A percentile compares a stretch with the other conserved stretches of the same genome.
phyloP scores from a whole-genome alignment of 2,329 filamentous ascomycete species.

The Fusarium oxysporum region DNA sequence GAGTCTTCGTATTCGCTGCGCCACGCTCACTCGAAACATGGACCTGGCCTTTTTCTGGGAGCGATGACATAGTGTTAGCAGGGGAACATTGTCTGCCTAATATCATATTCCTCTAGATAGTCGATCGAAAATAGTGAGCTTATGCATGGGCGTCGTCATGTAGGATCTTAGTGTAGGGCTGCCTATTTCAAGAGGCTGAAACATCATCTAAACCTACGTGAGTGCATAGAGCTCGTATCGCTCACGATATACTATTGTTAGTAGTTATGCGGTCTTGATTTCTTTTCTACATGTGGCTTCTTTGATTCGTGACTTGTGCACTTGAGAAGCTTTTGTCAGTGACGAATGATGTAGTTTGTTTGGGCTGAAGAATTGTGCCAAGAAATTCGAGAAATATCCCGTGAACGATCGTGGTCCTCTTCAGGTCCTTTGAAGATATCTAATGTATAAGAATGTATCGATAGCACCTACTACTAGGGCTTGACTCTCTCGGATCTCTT shows the following conservation, averaged over 20 bases:
- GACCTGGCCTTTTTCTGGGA: not conserved
- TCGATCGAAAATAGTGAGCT: not conserved
- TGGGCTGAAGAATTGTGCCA: not conserved
- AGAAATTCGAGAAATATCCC: not conserved
- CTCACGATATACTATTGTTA: not conserved
- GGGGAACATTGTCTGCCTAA: not conserved
- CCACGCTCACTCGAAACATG: not conserved
- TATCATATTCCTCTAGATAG: not conserved
- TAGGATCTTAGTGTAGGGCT: not conserved
- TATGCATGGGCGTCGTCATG: not conserved
- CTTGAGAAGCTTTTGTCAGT: not conserved
- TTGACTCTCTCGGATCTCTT: not conserved
- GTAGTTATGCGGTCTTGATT: not conserved
- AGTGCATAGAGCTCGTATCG: not conserved
- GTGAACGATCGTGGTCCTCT: fast-evolving
- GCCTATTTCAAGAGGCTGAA: not conserved
- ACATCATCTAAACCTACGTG: not conserved
- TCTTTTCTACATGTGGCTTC: not conserved
- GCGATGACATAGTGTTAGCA: not conserved
- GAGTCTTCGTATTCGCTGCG: conserved; percentile 8
- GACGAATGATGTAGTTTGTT: not conserved
- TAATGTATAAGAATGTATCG: not conserved
- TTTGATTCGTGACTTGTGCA: not conserved
- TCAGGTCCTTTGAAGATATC: not conserved
- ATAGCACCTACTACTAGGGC: not conserved